Evolutionary conservation across 805 yeast species (phyloP), one percentile per base, ranked within the genome.

Genomic region (Grigorovia jiainica): DNA sequence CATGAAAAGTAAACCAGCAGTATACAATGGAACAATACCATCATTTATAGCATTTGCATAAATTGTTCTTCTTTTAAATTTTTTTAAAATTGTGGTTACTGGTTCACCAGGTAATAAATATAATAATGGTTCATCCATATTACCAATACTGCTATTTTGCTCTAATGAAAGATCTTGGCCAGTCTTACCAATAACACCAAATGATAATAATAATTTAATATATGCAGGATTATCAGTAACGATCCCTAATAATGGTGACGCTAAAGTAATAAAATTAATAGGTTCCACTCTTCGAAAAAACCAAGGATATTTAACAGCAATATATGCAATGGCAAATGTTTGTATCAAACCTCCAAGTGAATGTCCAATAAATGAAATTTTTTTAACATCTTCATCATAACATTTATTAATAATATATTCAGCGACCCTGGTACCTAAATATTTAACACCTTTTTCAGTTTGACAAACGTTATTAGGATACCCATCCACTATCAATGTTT

Each of bases 341-440:
- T 84, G 94, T 3, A 79, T 75, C 34, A 80, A 60, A 0, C 95
- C 95, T 36, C 95, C 95, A 21, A 84, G 58, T 0, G 92, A 83
- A 58, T 84, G 95, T 0, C 84, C 87, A 35, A 84, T 66, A 52
- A 84, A 83, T 1, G 94, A 83, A 7, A 84, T 75, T 47, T 73
- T 76, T 1, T 45, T 43, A 0, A 79, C 69, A 2, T 64, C 51
- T 4, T 68, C 72, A 41, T 67, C 64, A 27, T 71, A 69, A 1
- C 70, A 52, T 16, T 70, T 64, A 17, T 74, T 60, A 0, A 80
- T 66, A 23, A 83, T 67, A 53, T 67, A 79, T 49, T 82, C 86
- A 0, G 85, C 92, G 19, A 82, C 67, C 34, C 82, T 66, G 45
- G 78, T 73, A 1, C 95, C 95, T 45, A 83, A 59, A 54, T 77